Evolutionary conservation across 208 protist genomes (phyloP), one percentile per base, ranked within the genome.

Genomic region (Acanthamoeba lenticulata): DNA sequence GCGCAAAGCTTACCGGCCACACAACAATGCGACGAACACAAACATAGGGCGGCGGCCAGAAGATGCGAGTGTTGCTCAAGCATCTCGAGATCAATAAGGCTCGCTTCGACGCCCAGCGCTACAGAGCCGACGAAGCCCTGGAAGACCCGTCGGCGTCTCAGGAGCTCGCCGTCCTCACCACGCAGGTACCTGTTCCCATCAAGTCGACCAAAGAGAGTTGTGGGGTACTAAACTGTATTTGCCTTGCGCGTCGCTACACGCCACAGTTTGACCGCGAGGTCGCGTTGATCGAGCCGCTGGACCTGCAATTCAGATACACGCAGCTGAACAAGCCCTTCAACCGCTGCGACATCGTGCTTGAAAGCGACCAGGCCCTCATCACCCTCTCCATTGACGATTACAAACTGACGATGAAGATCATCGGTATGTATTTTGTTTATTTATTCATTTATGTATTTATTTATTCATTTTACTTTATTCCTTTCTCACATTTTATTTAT

Each of bases 311-410:
- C 52, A 69, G 67, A 24, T 91, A 72, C 55, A 91, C 47, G 1
- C 85, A 91, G 55, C 55, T 72, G 24, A 91, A 60, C 7, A 74
- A 74, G 55, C 85, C 85, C 52, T 47, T 69, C 85, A 72, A 91
- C 27, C 55, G 45, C 36, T 91, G 85, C 57, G 55, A 91, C 55
- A 91, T 91, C 29, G 52, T 91, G n/a, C 34, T 91, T 2, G 85
- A 91, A 49, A 72, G 38, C 57, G 42, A 91, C 47, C 85, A 91
- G 38, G 57, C 42, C 27, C 85, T 74, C 21, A 47, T 91, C 85
- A 91, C 57, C 36, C 32, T 91, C 24, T 91, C 85, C n/a, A 91
- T 91, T 52, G 57, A 91, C 55, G 85, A 91, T 32, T 91, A 91
- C 34, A 91, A 91, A 34, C 19, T 91, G 85, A 52, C 85, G 9